Conservation (phyloP, 495 filamentous ascomycete genomes). For the Hypoxylon rickii region DNA sequence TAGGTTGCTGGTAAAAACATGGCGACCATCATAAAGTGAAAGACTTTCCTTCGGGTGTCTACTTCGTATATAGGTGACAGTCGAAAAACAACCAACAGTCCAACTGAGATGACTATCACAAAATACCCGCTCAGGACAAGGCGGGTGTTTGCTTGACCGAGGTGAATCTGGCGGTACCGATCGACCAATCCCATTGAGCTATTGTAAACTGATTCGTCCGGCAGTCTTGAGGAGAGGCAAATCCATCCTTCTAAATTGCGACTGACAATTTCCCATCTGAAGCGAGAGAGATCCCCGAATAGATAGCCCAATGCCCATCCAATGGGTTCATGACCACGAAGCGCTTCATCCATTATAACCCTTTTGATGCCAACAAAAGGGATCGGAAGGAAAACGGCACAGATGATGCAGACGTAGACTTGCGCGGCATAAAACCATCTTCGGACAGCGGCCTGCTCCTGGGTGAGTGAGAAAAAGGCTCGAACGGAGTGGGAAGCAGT, state of each 20-base stretch:
- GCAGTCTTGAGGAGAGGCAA: slow-evolving; percentile 61
- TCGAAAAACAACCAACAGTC: slow-evolving; percentile 72
- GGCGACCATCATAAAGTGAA: slow-evolving; percentile 96
- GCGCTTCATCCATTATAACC: slow-evolving; percentile 67
- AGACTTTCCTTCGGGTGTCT: slow-evolving; percentile 96
- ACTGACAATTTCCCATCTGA: slow-evolving; percentile 67
- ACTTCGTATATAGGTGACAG: slow-evolving; percentile 77
- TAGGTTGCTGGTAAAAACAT: slow-evolving; percentile 90
- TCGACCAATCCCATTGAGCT: slow-evolving; percentile 60
- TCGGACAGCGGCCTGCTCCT: slow-evolving; percentile 70
- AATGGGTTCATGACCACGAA: slow-evolving; percentile 77
- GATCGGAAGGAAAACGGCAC: slow-evolving; percentile 61
- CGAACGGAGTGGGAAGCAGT: slow-evolving; percentile 67
- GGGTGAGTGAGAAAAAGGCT: slow-evolving; percentile 79
- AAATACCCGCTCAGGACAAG: slow-evolving; percentile 78
- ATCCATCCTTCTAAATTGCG: slow-evolving; percentile 77
- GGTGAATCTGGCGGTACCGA: slow-evolving; percentile 55
- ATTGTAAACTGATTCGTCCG: slow-evolving; percentile 31
- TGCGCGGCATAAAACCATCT: slow-evolving; percentile 85
- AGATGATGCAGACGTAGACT: slow-evolving; percentile 68
- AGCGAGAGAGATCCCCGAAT: slow-evolving; percentile 74
- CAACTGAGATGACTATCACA: slow-evolving; percentile 65
- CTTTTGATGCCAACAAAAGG: slow-evolving; percentile 60
- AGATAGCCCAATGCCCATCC: slow-evolving; percentile 92
- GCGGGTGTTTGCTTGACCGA: slow-evolving; percentile 83